Conservation (phyloP, 169 alveolate species). For the Cryptosporidium meleagridis region DNA sequence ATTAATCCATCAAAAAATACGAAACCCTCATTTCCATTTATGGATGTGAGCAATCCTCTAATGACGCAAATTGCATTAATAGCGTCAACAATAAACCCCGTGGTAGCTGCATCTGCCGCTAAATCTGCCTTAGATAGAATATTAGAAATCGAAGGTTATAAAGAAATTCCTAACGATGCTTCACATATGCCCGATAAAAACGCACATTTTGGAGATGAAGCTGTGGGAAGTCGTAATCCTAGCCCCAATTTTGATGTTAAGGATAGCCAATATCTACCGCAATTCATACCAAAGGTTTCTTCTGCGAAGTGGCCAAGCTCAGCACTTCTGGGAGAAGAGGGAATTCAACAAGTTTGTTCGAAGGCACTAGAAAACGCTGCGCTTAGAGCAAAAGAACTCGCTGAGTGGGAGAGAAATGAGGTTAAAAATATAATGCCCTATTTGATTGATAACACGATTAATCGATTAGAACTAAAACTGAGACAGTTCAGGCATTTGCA, state of each 20-base stretch:
- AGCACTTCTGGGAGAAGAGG: conserved; percentile 58
- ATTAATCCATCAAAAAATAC: conserved; percentile 65
- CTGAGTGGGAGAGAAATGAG: conserved; percentile 49
- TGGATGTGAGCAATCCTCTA: conserved; percentile 77
- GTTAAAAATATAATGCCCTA: conserved; percentile 40
- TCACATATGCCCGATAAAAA: background rate
- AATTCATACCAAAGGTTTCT: conserved; percentile 41
- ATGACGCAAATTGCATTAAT: conserved; percentile 78
- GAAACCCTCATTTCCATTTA: conserved; percentile 74
- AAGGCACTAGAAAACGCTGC: conserved; percentile 73
- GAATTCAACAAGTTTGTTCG: conserved; percentile 67
- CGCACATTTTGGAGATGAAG: background rate
- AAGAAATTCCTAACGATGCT: background rate
- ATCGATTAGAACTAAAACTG: conserved; percentile 40
- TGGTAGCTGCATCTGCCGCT: conserved; percentile 80
- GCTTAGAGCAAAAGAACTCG: conserved; percentile 54
- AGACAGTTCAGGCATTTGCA: conserved; percentile 59
- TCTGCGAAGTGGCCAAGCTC: conserved; percentile 74
- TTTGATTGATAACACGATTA: conserved; percentile 54
- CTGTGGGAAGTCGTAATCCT: background rate
- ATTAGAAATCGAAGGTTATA: conserved; percentile 67
- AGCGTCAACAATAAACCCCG: conserved; percentile 78
- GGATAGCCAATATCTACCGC: conserved; percentile 13
- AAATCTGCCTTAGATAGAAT: conserved; percentile 76
- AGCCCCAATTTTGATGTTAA: background rate